These are phyloP conservation scores for Alternaria sp. DNA, from an alignment of 2,329 filamentous ascomycete species.

Conservation along the genomic window DNA sequence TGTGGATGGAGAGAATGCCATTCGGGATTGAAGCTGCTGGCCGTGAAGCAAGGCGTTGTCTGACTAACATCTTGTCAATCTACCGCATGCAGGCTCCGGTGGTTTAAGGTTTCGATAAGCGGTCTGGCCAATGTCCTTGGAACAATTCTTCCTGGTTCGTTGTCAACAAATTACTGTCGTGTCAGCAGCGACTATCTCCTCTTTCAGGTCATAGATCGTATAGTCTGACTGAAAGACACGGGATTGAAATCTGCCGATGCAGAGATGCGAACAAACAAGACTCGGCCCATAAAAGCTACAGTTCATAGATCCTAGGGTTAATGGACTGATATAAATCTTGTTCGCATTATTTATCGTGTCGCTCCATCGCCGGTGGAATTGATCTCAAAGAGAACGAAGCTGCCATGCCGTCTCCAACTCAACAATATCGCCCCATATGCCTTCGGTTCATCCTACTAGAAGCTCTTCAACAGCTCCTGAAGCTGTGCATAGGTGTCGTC, in stretches of 20 bases:
- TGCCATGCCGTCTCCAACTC: neutral
- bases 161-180: neutral
- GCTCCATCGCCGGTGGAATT: neutral
- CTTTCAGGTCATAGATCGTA: neutral
- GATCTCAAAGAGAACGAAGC: neutral
- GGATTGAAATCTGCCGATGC: neutral
- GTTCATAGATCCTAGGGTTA: neutral
- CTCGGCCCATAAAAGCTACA: neutral
- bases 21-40: neutral
- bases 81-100: neutral
- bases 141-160: neutral
- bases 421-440: neutral
- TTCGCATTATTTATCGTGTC: neutral
- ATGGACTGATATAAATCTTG: neutral
- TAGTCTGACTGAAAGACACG: neutral
- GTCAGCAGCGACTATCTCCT: neutral
- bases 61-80: neutral
- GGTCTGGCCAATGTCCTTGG: neutral
- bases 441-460: constrained; percentile 20
- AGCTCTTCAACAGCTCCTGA: constrained; percentile 74
- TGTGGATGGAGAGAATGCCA: neutral
- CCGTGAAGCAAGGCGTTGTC: neutral
- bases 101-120: neutral
- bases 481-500: constrained; percentile 83
- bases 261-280: neutral